These are phyloP conservation scores for Oxyria digyna DNA, from an alignment of 148 eudicot species.

Conservation along the genomic window DNA sequence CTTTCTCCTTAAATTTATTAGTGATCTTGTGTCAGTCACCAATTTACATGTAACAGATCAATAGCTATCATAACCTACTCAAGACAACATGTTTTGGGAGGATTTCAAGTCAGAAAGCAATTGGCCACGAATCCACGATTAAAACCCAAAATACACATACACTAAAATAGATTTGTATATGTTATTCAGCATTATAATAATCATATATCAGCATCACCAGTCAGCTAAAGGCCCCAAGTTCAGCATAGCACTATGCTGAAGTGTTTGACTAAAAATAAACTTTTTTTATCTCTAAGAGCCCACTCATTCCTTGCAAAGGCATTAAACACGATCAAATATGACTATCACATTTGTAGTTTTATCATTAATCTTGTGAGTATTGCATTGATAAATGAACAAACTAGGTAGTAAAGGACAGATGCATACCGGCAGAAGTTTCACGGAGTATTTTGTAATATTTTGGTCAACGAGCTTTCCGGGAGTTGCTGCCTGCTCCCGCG, in stretches of 20 bases:
- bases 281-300: background rate
- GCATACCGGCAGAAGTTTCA: conserved; percentile 89
- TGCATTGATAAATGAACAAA: background rate
- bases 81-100: background rate
- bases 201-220: background rate
- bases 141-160: background rate
- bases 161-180: background rate
- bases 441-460: conserved; percentile 78
- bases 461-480: conserved; percentile 75
- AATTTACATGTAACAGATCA: background rate
- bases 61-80: background rate
- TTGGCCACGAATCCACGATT: background rate
- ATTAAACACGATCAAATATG: background rate
- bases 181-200: background rate
- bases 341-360: background rate
- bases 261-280: too few relatives aligned
- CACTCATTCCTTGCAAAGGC: background rate
- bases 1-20: background rate
- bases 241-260: background rate
- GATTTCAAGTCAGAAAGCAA: background rate
- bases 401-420: conserved; percentile 4
- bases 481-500: conserved; percentile 40
- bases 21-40: background rate
- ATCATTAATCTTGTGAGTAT: background rate
- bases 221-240: background rate